phyloP scores from a whole-genome alignment of 2,329 filamentous ascomycete genomes.

The Fusarium guadeloupense region DNA sequence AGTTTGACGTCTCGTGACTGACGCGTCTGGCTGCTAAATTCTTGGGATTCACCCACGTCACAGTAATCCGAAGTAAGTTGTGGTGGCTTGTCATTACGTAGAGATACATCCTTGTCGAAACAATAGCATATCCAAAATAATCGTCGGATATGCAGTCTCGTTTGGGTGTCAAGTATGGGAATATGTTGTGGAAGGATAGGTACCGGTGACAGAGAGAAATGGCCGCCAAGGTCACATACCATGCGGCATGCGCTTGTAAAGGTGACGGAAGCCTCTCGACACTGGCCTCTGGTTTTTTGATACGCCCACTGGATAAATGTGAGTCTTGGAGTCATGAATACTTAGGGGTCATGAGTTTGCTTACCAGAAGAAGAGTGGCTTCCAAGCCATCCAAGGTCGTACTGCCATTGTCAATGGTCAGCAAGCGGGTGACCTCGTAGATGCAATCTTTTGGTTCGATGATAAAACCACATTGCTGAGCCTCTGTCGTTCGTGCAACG shows the following conservation, averaged over 20 bases:
- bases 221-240: slow-evolving; percentile 24
- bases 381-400: slow-evolving; percentile 19
- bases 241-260: slow-evolving; percentile 24
- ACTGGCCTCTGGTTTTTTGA: slow-evolving; percentile 18
- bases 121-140: slow-evolving; percentile 29
- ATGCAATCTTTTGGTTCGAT: slow-evolving; percentile 12
- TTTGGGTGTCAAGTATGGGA: slow-evolving; percentile 14
- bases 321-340: background rate
- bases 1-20: slow-evolving; percentile 25
- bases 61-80: slow-evolving; percentile 19
- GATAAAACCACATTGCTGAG: background rate
- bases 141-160: background rate
- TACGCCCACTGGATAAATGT: slow-evolving; percentile 1
- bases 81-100: slow-evolving; percentile 11
- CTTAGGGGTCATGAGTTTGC: accelerated
- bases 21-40: background rate
- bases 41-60: slow-evolving; percentile 19
- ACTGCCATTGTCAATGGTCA: slow-evolving; percentile 10
- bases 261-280: slow-evolving; percentile 17
- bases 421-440: slow-evolving; percentile 2
- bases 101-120: slow-evolving; percentile 12
- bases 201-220: slow-evolving; percentile 12
- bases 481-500: slow-evolving; percentile 7
- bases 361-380: slow-evolving; percentile 23
- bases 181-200: slow-evolving; percentile 22